Conservation (phyloP, 495 filamentous ascomycete genomes). For the Monascus purpureus region DNA sequence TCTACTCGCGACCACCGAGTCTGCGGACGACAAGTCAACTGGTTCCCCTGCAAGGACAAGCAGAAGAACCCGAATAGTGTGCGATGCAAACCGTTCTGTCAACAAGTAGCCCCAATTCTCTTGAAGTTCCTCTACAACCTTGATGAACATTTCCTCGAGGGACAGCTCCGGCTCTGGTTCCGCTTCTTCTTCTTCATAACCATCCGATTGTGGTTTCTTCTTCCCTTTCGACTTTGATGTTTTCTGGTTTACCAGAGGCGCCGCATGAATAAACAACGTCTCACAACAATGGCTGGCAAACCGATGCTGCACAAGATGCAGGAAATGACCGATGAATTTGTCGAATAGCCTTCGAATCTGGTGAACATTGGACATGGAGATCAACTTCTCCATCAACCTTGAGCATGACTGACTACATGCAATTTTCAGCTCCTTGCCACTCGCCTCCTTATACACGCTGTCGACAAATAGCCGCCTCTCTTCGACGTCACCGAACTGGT, state of each 20-base stretch:
- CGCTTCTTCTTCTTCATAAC: slow-evolving; percentile 19
- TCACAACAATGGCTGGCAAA: slow-evolving; percentile 97
- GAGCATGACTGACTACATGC: slow-evolving; percentile 92
- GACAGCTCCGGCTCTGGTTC: slow-evolving; percentile 32
- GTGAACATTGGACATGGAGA: slow-evolving; percentile 58
- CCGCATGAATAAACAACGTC: slow-evolving; percentile 72
- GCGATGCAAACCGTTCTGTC: slow-evolving; percentile 81
- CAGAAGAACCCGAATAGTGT: slow-evolving; percentile 72
- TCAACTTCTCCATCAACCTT: slow-evolving; percentile 78
- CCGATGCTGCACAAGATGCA: slow-evolving; percentile 79
- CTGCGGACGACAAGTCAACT: slow-evolving; percentile 46
- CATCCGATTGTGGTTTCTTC: slow-evolving; percentile 14
- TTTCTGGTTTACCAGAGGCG: slow-evolving; percentile 56
- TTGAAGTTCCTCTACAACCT: slow-evolving; percentile 69
- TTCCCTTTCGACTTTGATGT: slow-evolving; percentile 33
- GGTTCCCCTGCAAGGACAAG: slow-evolving; percentile 75
- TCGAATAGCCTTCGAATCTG: slow-evolving; percentile 79
- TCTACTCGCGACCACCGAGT: slow-evolving; percentile 66
- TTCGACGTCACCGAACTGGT: slow-evolving; percentile 67
- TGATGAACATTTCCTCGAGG: slow-evolving; percentile 76
- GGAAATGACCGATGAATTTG: slow-evolving; percentile 76
- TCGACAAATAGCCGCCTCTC: slow-evolving; percentile 68
- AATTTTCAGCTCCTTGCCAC: slow-evolving; percentile 88
- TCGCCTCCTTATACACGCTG: slow-evolving; percentile 74
- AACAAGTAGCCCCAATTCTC: slow-evolving; percentile 71